Evolutionary conservation across 768 basidiomycete genomes (phyloP).

Genomic region (Lentinula detonsa): DNA sequence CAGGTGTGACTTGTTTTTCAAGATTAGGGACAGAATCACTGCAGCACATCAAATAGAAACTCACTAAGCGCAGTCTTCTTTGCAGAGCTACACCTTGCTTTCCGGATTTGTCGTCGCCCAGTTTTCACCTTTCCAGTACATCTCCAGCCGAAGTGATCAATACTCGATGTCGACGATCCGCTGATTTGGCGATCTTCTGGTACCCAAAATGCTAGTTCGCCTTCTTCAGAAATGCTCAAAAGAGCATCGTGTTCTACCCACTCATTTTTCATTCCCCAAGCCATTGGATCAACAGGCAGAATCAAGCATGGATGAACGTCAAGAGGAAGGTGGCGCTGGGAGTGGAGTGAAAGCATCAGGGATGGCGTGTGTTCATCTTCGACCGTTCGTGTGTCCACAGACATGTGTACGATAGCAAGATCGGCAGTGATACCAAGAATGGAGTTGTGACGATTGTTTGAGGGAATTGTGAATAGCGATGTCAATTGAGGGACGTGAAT

Average conservation of each 20-base stretch:
- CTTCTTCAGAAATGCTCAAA: slow-evolving; percentile 68
- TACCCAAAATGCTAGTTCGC: slow-evolving; percentile 86
- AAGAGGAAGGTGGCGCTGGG: slow-evolving; percentile 49
- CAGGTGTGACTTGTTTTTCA: slow-evolving; percentile 47
- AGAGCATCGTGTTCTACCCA: slow-evolving; percentile 65
- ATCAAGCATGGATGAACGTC: slow-evolving; percentile 45
- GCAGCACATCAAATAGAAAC: slow-evolving; percentile 13
- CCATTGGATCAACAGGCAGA: slow-evolving; percentile 84
- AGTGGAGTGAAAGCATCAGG: slow-evolving; percentile 33
- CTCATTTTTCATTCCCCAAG: slow-evolving; percentile 51
- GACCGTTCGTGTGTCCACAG: slow-evolving; percentile 21
- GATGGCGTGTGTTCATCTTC: neutral
- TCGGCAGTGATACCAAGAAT: slow-evolving; percentile 65
- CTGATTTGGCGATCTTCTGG: slow-evolving; percentile 35
- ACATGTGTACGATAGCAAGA: slow-evolving; percentile 48
- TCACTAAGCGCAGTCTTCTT: slow-evolving; percentile 88
- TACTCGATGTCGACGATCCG: slow-evolving; percentile 9
- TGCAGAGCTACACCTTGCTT: slow-evolving; percentile 81
- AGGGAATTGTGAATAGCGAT: slow-evolving; percentile 63
- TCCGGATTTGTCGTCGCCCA: slow-evolving; percentile 54
- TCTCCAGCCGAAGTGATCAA: slow-evolving; percentile 39
- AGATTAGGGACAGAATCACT: slow-evolving; percentile 6
- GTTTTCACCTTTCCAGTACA: slow-evolving; percentile 75
- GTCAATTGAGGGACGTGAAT: slow-evolving; percentile 45
- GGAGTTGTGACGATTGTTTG: slow-evolving; percentile 40